Evolutionary conservation across 257 asterid genomes (phyloP).

Genomic region (Salvia hispanica): DNA sequence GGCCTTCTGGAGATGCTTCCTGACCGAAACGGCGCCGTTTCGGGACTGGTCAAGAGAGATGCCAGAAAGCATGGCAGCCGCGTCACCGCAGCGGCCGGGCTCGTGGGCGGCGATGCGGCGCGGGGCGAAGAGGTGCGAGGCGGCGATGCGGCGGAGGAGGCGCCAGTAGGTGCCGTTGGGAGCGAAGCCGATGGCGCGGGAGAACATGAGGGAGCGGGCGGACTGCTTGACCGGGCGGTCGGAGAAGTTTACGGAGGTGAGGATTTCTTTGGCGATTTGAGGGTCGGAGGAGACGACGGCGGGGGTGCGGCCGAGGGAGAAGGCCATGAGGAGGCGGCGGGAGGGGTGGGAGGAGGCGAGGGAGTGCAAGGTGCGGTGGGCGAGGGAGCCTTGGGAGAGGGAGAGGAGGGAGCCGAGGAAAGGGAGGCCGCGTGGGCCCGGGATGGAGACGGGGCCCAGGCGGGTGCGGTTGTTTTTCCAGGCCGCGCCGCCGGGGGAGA

Average conservation of each 20-base stretch:
- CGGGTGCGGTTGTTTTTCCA: conserved; percentile 49
- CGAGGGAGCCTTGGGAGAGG: conserved; percentile 50
- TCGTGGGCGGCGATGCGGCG: conserved; percentile 53
- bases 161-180: conserved; percentile 78
- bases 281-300: conserved; percentile 64
- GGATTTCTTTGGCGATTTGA: conserved; percentile 46
- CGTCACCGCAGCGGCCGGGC: conserved; percentile 33
- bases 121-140: conserved; percentile 61
- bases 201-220: conserved; percentile 59
- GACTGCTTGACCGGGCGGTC: conserved; percentile 76
- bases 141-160: conserved; percentile 60
- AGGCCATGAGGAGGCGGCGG: conserved; percentile 60
- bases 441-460: conserved; percentile 43
- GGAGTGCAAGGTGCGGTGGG: conserved; percentile 52
- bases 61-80: conserved; percentile 26
- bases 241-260: conserved; percentile 51
- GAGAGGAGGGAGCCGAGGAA: conserved; percentile 47
- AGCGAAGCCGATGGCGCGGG: conserved; percentile 75
- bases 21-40: conserved; percentile 30
- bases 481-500: conserved; percentile 55
- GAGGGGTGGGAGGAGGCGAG: conserved; percentile 43
- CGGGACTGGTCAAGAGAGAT: conserved; percentile 31
- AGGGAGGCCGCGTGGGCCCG: conserved; percentile 70
- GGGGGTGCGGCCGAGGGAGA: conserved; percentile 67
- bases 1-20: conserved; percentile 50